Percentiles rank a stretch among this genome's conserved stretches.
These are phyloP conservation scores for Phaeosphaeria sp. DNA, from an alignment of 2,329 filamentous ascomycete genomes.

Conservation along the genomic window DNA sequence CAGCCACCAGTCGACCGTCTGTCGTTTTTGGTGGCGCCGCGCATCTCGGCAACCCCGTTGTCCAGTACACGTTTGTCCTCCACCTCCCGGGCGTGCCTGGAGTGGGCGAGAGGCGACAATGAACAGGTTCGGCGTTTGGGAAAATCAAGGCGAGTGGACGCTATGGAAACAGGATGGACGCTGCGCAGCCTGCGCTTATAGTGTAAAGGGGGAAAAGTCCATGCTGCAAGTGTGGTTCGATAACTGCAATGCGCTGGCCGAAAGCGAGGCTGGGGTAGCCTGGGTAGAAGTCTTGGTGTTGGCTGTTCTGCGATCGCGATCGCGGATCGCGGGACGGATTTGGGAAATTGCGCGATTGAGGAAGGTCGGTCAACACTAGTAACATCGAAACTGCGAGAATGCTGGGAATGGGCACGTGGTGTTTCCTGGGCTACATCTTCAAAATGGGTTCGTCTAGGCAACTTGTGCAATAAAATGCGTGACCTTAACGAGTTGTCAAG, in stretches of 20 bases:
- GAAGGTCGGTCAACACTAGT: background rate
- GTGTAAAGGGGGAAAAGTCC: slow-evolving; percentile 12
- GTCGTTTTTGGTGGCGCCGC: slow-evolving; percentile 12
- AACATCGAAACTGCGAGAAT: background rate
- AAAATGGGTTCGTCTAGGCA: slow-evolving; percentile 4
- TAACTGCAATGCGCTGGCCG: slow-evolving; percentile 21
- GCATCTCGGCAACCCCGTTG: slow-evolving; percentile 9
- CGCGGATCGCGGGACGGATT: slow-evolving; percentile 1
- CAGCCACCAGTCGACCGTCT: too few relatives aligned
- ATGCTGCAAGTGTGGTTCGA: slow-evolving; percentile 13
- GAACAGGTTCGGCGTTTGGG: slow-evolving; percentile 5
- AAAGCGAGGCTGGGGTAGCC: slow-evolving; percentile 11
- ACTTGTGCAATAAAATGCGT: background rate
- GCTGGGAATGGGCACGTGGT: too few relatives aligned
- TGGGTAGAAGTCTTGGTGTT: too few relatives aligned
- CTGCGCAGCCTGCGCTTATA: slow-evolving; percentile 1
- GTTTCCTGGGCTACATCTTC: background rate
- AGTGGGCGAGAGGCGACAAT: background rate
- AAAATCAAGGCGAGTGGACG: slow-evolving; percentile 10
- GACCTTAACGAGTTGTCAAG: background rate
- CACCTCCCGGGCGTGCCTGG: background rate
- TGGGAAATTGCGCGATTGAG: slow-evolving; percentile 1
- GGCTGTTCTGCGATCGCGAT: slow-evolving; percentile 10
- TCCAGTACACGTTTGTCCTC: slow-evolving; percentile 16
- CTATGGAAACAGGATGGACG: slow-evolving; percentile 6